Base-by-base conservation (phyloP, 75 land plant species). In the Cunninghamia lanceolata region DNA sequence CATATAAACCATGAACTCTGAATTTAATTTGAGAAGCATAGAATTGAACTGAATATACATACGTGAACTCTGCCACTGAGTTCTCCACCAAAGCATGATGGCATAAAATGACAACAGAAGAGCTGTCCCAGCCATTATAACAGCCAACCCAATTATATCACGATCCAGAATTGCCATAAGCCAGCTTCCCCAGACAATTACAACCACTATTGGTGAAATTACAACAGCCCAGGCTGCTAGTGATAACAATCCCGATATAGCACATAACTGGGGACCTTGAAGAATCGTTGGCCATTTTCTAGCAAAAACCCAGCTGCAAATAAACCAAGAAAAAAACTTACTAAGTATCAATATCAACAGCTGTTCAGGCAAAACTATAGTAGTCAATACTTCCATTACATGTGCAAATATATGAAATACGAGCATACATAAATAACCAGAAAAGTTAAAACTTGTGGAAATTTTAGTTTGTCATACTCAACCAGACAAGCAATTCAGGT, bases 41-140 rank as follows among this genome's bases (percentile, higher is more conserved):
- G 50, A 80, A 73, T 5, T 28, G 68, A 63, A 46, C 8, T 82
- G 36, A 30, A 82, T 83, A 52, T 53, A 82, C 99, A 79, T 94
- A 98, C 99, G 93, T 89, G 99, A 98, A 90, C 99, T 98, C 91
- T 98, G 99, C 99, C 99, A 98, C 88, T 96, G 99, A 54, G 99
- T 98, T 89, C 99, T 95, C 99, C 99, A 98, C 99, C 99, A 98
- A 47, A 98, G 96, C 99, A 98, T 98, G 38, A 98, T 90, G 19
- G 99, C 95, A 90, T 98, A 98, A 52, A 95, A 97, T 40, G 97
- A 93, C 87, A 98, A 85, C 30, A 98, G 86, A 35, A 97, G 92
- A 86, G 99, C 95, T 54, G 92, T 93, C 17, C 99, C 99, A 85
- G 99, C 94, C 95, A 96, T 89, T 74, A 98, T 93, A 11, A 98